Base-by-base conservation (phyloP, 352 stramenopile species). In the Pythium volutum region DNA sequence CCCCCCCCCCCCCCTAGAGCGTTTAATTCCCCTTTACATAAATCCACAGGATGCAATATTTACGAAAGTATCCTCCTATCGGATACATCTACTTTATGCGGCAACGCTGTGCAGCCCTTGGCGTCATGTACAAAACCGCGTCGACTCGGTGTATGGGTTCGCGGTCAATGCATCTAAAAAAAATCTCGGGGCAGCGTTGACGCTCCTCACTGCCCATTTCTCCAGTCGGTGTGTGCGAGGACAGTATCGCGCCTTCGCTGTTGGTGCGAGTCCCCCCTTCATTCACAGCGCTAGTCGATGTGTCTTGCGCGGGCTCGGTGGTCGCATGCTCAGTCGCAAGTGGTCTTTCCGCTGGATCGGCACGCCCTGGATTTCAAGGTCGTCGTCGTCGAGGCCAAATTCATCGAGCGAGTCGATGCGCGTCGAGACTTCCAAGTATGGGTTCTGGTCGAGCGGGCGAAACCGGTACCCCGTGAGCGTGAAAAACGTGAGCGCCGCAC, bases 401-500 rank as follows among this genome's bases (percentile, higher is more conserved):
- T 91, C 84, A 26, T 93, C 86, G 29, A 96, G 67, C 18, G 88
- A 75, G 3, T 89, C 85, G 26, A 96, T 86, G 55, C 81, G 75
- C 36, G 64, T 77, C 8, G 75, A 66, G 4, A 98, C 67, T 59
- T 88, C 69, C 34, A 98, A 58, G 71, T 99, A 99, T 56, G 91
- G 89, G 67, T 98, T 98, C 25, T 95, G 79, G 25, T 83, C 69
- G 58, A 89, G 69, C 0, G 97, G 97, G 42, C 89, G 78, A 69
- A 99, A 99, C 48, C 95, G 72, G 47, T 88, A 89, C 33, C 95
- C 96, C 7, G 94, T 94, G 31, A 95, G 46, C 0, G 79, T 64
- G 72, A 98, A 99, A 70, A 98, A 99, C n/a, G 69, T 63, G 4
- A 98, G 52, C 1, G 93, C 95, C 4, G 87, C 89, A 14, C 85